Conservation (phyloP, 257 asterid species). For the Nicotiana noctiflora region DNA sequence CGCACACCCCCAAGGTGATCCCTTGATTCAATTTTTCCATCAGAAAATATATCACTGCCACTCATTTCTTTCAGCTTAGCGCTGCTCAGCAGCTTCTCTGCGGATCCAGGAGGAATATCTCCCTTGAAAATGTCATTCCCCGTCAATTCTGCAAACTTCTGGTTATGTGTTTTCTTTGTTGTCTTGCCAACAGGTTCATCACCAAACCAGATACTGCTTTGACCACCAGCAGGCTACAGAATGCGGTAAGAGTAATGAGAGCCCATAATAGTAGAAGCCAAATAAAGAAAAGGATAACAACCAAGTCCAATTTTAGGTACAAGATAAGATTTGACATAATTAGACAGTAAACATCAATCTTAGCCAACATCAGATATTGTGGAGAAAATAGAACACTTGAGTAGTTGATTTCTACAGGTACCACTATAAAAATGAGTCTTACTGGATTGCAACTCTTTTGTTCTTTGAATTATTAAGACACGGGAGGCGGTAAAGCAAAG, state of each 20-base stretch:
- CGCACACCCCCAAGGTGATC: slow-evolving; percentile 85
- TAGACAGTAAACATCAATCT: neutral
- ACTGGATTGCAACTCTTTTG: neutral
- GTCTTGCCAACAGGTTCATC: slow-evolving; percentile 63
- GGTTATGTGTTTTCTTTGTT: slow-evolving; percentile 67
- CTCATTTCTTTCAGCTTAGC: slow-evolving; percentile 88
- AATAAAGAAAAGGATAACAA: neutral
- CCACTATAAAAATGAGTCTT: neutral
- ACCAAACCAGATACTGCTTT: slow-evolving; percentile 72
- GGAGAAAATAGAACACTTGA: neutral
- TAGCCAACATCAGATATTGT: neutral
- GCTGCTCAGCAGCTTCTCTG: slow-evolving; percentile 68
- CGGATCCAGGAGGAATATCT: slow-evolving; percentile 60
- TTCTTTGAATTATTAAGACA: neutral
- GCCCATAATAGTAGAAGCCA: neutral
- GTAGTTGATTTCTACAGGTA: neutral
- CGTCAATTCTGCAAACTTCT: slow-evolving; percentile 79
- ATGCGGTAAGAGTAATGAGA: neutral
- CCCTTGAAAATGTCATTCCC: slow-evolving; percentile 92
- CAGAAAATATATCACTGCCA: slow-evolving; percentile 75
- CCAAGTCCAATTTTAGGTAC: too few species aligned
- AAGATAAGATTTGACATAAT: neutral
- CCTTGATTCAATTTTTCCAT: slow-evolving; percentile 68
- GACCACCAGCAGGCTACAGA: slow-evolving; percentile 91
- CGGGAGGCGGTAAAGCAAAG: neutral